A percentile compares a stretch with the other conserved stretches of the same genome.
Evolutionary conservation across 495 filamentous ascomycete species (phyloP).

Genomic region (Neurospora sp.): DNA sequence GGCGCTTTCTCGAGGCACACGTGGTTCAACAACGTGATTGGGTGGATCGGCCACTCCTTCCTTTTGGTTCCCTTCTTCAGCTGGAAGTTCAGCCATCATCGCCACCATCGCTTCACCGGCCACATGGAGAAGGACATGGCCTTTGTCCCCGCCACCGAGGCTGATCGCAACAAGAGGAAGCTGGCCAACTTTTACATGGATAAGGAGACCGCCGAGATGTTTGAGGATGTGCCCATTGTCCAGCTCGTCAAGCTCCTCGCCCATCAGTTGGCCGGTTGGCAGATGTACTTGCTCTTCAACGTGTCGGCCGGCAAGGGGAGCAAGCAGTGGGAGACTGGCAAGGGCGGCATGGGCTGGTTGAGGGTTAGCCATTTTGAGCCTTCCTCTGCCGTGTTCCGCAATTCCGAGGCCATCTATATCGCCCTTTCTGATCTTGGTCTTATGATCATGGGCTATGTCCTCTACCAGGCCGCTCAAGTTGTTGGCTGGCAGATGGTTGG

Average conservation of each 20-base stretch:
- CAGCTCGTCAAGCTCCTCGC: slow-evolving; percentile 59
- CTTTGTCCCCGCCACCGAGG: slow-evolving; percentile 76
- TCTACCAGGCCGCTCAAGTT: slow-evolving; percentile 50
- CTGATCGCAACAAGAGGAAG: slow-evolving; percentile 55
- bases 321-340: slow-evolving; percentile 49
- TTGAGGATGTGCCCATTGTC: slow-evolving; percentile 86
- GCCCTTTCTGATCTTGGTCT: slow-evolving; percentile 74
- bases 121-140: slow-evolving; percentile 97
- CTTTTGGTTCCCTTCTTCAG: slow-evolving; percentile 83
- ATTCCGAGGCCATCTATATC: slow-evolving; percentile 77
- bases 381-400: slow-evolving; percentile 78
- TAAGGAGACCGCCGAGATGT: slow-evolving; percentile 50
- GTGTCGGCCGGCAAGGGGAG: slow-evolving; percentile 87
- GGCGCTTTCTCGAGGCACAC: slow-evolving; percentile 75
- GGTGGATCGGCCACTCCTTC: slow-evolving; percentile 71
- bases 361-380: slow-evolving; percentile 95
- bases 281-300: slow-evolving; percentile 73
- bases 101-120: slow-evolving; percentile 92
- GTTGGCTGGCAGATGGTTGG: slow-evolving; percentile 77
- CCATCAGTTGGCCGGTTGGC: slow-evolving; percentile 89
- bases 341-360: slow-evolving; percentile 52
- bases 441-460: slow-evolving; percentile 39
- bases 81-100: slow-evolving; percentile 89
- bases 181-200: slow-evolving; percentile 45
- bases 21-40: slow-evolving; percentile 70